Base-by-base conservation (phyloP, 495 filamentous ascomycete species). In the Lasiosphaeria miniovina region DNA sequence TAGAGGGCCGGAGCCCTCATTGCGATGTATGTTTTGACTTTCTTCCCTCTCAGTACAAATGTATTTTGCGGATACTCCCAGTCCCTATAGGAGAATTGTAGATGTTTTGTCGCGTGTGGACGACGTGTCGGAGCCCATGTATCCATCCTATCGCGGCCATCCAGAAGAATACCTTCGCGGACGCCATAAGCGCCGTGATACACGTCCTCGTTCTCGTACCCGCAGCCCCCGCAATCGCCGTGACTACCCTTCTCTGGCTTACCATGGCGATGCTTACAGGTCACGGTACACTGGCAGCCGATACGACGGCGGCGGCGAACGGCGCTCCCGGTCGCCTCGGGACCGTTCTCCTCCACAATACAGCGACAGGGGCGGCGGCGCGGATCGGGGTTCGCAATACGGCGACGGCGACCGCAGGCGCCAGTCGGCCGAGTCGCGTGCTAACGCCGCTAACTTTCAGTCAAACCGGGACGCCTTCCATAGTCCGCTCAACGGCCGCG, bases 321-420 rank as follows among this genome's bases (percentile, higher is more conserved):
- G 77, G 33, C 78, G 78, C 60, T 81, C 78, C 34, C 79, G 82
- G 50, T 78, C 77, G 40, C 75, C 81, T 49, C 74, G 85, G 61
- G 84, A 87, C 56, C 74, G 84, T 49, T 87, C 85, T 1, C 84
- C 85, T 11, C 67, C 68, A 1, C 83, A 0, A 24, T 24, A 24
- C 24, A 2, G 24, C 24, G 24, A 80, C 52, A 68, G 75, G 53
- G 86, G 87, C 59, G 43, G 55, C 64, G 83, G 15, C 1, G 66
- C 59, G 15, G 67, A 69, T 15, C 67, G 67, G 32, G 67, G 62
- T 17, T 65, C 60, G 38, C 69, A 80, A 45, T 83, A 81, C 58
- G 74, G 75, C 53, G 79, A 81, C 50, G 71, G 74, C 24, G 77
- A 78, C 54, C 76, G 77, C 24, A 68, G 78, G 12, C 76, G 79